Conservation (phyloP, 805 yeast species). For the Ogataea thermomethanolica region DNA sequence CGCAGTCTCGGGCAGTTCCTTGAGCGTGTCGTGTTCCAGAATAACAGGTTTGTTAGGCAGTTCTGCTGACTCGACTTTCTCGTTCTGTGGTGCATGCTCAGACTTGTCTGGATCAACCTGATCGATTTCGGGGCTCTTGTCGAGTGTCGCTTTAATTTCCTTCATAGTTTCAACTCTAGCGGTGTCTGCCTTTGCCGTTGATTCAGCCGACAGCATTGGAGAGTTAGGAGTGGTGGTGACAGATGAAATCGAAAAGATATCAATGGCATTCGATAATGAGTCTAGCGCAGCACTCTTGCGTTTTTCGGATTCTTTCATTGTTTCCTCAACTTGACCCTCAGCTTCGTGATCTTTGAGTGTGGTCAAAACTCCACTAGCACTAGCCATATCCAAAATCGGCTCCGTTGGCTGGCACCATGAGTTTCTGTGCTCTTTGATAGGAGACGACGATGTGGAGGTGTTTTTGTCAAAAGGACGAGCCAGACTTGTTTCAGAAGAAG, state of each 20-base stretch:
- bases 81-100: not conserved
- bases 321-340: slow-evolving; percentile 5
- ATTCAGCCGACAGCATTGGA: slow-evolving; percentile 11
- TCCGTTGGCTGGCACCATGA: slow-evolving; percentile 32
- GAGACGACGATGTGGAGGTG: slow-evolving; percentile 25
- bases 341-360: slow-evolving; percentile 12
- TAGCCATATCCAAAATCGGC: slow-evolving; percentile 32
- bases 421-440: slow-evolving; percentile 28
- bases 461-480: slow-evolving; percentile 20
- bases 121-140: no score
- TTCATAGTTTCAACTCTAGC: not conserved
- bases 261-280: slow-evolving; percentile 33
- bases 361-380: slow-evolving; percentile 32
- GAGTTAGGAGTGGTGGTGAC: slow-evolving; percentile 18
- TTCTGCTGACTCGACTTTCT: not conserved
- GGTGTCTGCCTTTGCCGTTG: slow-evolving; percentile 7
- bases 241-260: slow-evolving; percentile 25
- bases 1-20: not conserved
- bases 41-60: not conserved
- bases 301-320: slow-evolving; percentile 23
- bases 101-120: not conserved
- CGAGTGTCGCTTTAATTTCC: not conserved
- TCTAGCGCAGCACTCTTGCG: slow-evolving; percentile 34
- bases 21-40: slow-evolving; percentile 1
- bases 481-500: slow-evolving; percentile 23